Evolutionary conservation across 1,284 basidiomycete genomes (phyloP).

Genomic region (Hymenochaete sp.): DNA sequence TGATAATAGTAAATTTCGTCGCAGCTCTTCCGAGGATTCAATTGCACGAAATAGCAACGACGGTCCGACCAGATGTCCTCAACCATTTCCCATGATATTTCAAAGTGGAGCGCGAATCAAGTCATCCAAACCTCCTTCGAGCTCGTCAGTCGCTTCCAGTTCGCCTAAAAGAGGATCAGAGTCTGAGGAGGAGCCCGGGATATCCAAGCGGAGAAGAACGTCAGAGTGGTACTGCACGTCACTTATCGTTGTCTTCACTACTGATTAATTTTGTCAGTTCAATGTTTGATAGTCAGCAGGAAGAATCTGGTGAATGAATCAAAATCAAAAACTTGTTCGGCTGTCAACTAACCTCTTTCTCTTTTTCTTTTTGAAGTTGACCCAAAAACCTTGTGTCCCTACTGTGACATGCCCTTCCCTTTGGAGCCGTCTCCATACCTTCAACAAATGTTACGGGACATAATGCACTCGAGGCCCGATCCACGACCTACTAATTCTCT

Average conservation of each 20-base stretch:
- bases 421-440: slow-evolving; percentile 51
- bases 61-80: no score
- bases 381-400: slow-evolving; percentile 63
- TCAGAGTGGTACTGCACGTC: slow-evolving; percentile 6
- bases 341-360: no score
- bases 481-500: slow-evolving; percentile 60
- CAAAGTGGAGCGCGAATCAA: no score
- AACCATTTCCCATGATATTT: no score
- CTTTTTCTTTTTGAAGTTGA: slow-evolving; percentile 30
- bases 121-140: slow-evolving; percentile 1
- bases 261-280: background rate
- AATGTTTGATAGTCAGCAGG: background rate
- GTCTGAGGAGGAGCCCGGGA: background rate
- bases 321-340: no score
- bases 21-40: no score
- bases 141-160: slow-evolving; percentile 1
- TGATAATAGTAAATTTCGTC: no score
- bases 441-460: slow-evolving; percentile 39
- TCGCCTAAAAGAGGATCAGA: slow-evolving; percentile 4
- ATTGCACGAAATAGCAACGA: no score
- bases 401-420: slow-evolving; percentile 65
- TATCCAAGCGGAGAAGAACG: slow-evolving; percentile 6
- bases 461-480: slow-evolving; percentile 45
- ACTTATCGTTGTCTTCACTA: background rate
- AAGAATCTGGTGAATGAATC: no score